These are phyloP conservation scores for Thinopyrum elongatum DNA, from an alignment of 176 grass and related monocot species.

Conservation along the genomic window DNA sequence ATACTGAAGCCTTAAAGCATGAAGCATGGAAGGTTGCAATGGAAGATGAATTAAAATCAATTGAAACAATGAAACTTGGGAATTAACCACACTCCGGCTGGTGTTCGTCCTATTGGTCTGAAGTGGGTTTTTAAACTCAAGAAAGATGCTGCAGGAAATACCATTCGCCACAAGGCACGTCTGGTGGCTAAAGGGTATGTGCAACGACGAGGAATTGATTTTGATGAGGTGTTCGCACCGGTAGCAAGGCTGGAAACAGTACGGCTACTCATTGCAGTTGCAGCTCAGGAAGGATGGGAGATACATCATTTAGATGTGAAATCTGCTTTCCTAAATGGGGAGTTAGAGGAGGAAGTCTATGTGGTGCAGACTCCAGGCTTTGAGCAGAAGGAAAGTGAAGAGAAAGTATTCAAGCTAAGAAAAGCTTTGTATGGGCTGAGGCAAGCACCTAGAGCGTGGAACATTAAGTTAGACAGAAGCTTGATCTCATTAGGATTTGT, in stretches of 20 bases:
- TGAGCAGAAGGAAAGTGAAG: background rate
- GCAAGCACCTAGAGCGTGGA: background rate
- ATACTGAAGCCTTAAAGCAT: too few relatives aligned
- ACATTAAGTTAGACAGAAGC: background rate
- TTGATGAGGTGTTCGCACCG: background rate
- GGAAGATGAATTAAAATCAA: background rate
- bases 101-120: background rate
- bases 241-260: too few relatives aligned
- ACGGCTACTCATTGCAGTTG: too few relatives aligned
- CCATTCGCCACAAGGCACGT: background rate
- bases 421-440: background rate
- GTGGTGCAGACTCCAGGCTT: too few relatives aligned
- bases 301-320: background rate
- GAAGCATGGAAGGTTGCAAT: background rate
- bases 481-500: background rate
- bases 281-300: too few relatives aligned
- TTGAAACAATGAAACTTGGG: background rate
- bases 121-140: background rate
- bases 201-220: background rate
- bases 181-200: background rate
- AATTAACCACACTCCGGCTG: background rate
- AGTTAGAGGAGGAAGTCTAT: background rate
- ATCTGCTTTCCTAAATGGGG: background rate
- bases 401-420: background rate
- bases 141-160: background rate